Evolutionary conservation across 2,329 filamentous ascomycete species (phyloP), one percentile per base, ranked within the genome.

Genomic region (Epichloe bromicola): DNA sequence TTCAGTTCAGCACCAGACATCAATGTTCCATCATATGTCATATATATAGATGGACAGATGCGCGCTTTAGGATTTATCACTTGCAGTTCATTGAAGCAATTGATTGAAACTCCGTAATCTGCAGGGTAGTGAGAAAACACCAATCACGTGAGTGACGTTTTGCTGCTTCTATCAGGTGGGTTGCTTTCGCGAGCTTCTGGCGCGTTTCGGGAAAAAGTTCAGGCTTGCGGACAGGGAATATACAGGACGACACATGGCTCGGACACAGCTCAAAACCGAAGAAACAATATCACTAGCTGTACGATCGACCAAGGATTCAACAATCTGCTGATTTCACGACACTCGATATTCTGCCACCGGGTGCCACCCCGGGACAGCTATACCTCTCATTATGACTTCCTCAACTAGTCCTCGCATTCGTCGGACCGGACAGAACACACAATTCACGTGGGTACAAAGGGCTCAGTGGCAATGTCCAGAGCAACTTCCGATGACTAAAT

Each of bases 361-460:
- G 49, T 44, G 53, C 51, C 55, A 53, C 41, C 46, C 36, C 26
- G 38, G 30, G 36, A 37, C 50, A 30, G 46, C 46, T 47, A 11
- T 42, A 14, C 37, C 2, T 23, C 23, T 11, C 52, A 61, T 20
- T 33, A 70, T 69, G 68, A 62, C 61, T 56, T 61, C 61, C 26
- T 53, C 60, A 23, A 59, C 56, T 49, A 58, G 59, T 54, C 70
- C 70, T 40, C 64, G 72, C 52, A 66, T 74, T 45, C 70, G 72
- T 56, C 71, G 71, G 54, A 74, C 71, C 23, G 66, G 68, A 51
- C 70, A 74, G 60, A 75, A 74, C 51, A 72, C 67, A 42, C 71
- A 74, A 51, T 68, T 73, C 58, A 73, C 72, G 72, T 74, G 63
- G 55, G 70, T 37, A 37, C 30, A 34, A 23, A 36, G 7, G 14